Evolutionary conservation across 768 basidiomycete species (phyloP).

Genomic region (Phylloporus sp.): DNA sequence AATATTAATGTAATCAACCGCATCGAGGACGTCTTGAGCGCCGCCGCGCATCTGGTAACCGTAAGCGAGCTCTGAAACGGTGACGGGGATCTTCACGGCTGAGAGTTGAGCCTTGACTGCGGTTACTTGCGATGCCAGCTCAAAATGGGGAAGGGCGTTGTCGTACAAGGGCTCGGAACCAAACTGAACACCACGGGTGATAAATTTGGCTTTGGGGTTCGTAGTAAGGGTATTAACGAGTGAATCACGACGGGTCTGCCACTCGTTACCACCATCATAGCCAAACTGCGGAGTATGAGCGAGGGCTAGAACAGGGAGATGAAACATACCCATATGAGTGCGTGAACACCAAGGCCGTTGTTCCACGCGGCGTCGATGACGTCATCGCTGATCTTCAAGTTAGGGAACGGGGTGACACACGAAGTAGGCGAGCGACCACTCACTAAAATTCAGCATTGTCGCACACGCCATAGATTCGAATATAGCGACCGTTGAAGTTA

Average conservation of each 20-base stretch:
- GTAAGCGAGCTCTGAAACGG: constrained; percentile 62
- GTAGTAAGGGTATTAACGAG: constrained; percentile 50
- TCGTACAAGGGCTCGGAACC: constrained; percentile 70
- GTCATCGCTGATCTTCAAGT: constrained; percentile 39
- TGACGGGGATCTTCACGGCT: constrained; percentile 57
- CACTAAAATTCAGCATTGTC: constrained; percentile 39
- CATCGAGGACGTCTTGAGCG: constrained; percentile 49
- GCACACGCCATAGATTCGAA: constrained; percentile 45
- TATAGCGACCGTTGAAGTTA: constrained; percentile 59
- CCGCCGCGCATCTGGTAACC: constrained; percentile 51
- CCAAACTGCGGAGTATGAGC: constrained; percentile 29
- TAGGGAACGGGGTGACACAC: constrained; percentile 13
- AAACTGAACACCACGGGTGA: constrained; percentile 63
- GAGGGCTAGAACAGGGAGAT: background rate
- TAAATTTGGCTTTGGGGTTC: constrained; percentile 58
- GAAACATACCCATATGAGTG: constrained; percentile 62
- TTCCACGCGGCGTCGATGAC: constrained; percentile 65
- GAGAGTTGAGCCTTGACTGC: constrained; percentile 46
- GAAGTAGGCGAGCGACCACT: background rate
- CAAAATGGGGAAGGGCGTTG: constrained; percentile 42
- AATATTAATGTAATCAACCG: constrained; percentile 59
- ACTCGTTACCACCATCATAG: constrained; percentile 39
- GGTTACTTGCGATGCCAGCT: constrained; percentile 48
- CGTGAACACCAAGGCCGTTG: constrained; percentile 65
- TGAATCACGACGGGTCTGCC: constrained; percentile 49